Evolutionary conservation across 2,329 filamentous ascomycete genomes (phyloP).

Genomic region (Aureobasidium sp.): DNA sequence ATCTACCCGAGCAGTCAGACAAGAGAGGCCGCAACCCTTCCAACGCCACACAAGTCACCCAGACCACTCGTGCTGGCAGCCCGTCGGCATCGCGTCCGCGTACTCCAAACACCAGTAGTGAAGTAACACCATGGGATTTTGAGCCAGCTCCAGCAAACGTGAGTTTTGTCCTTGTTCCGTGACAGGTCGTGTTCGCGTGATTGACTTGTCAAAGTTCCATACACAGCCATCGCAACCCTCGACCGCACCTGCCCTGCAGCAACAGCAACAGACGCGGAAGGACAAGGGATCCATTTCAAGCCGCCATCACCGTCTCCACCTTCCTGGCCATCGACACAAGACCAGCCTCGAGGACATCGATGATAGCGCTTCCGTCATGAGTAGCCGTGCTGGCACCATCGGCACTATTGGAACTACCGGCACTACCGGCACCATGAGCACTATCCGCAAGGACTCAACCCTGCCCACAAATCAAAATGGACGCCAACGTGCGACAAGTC

Average conservation of each 20-base stretch:
- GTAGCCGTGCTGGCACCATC: constrained; percentile 2
- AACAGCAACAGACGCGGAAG: background rate
- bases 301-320: constrained; percentile 48
- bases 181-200: background rate
- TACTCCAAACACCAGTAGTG: constrained; percentile 56
- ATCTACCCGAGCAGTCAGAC: background rate
- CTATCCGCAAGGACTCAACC: background rate
- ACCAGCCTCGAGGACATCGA: constrained; percentile 51
- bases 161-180: background rate
- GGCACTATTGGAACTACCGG: background rate
- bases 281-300: constrained; percentile 1
- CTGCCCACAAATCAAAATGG: constrained; percentile 33
- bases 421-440: too few species aligned
- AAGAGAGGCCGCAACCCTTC: constrained; percentile 12
- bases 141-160: constrained; percentile 42
- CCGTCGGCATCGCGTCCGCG: constrained; percentile 69
- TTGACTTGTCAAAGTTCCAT: background rate
- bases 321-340: constrained; percentile 63
- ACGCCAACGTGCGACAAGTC: constrained; percentile 65
- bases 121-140: constrained; percentile 96
- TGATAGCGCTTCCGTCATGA: constrained; percentile 28
- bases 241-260: background rate
- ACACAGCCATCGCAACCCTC: background rate
- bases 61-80: constrained; percentile 53
- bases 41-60: constrained; percentile 2